Conservation (phyloP, 495 filamentous ascomycete genomes). For the Lasiosphaeria hispida region DNA sequence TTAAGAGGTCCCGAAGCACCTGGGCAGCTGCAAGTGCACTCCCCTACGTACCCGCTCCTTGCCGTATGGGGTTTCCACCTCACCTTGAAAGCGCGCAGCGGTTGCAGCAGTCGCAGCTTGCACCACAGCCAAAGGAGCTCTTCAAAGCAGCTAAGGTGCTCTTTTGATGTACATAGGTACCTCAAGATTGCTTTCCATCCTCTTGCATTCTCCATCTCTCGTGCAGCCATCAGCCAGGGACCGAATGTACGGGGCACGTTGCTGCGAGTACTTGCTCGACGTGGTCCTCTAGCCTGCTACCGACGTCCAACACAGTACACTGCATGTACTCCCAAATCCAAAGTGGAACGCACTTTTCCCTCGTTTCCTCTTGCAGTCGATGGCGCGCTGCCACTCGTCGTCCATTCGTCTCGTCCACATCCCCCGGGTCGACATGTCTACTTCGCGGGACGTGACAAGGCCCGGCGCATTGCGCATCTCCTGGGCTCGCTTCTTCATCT, state of each 20-base stretch:
- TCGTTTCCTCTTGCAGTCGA: constrained; percentile 9
- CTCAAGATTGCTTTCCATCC: background rate
- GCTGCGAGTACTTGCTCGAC: background rate
- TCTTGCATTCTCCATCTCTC: constrained; percentile 2
- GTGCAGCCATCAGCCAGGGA: background rate
- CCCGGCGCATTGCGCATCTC: constrained; percentile 12
- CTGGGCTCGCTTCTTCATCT: constrained; percentile 12
- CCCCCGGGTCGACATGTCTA: background rate
- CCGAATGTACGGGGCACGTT: constrained; percentile 11
- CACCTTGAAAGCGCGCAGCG: constrained; percentile 20
- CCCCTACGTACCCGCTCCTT: constrained; percentile 18
- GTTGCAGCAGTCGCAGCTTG: constrained; percentile 7
- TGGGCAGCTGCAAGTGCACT: constrained; percentile 6
- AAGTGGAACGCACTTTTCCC: constrained; percentile 4
- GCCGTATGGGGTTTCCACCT: constrained; percentile 21
- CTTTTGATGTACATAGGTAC: constrained; percentile 8
- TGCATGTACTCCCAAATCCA: constrained; percentile 4
- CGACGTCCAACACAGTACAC: constrained; percentile 1
- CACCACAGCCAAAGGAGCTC: background rate
- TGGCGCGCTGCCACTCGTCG: constrained; percentile 19
- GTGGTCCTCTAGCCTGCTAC: background rate
- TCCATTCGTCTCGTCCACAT: constrained; percentile 1
- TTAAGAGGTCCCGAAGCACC: background rate
- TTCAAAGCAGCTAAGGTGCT: background rate
- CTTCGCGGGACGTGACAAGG: constrained; percentile 13